Base-by-base conservation (phyloP, 148 eudicot genomes). In the Nepenthes gracilis region DNA sequence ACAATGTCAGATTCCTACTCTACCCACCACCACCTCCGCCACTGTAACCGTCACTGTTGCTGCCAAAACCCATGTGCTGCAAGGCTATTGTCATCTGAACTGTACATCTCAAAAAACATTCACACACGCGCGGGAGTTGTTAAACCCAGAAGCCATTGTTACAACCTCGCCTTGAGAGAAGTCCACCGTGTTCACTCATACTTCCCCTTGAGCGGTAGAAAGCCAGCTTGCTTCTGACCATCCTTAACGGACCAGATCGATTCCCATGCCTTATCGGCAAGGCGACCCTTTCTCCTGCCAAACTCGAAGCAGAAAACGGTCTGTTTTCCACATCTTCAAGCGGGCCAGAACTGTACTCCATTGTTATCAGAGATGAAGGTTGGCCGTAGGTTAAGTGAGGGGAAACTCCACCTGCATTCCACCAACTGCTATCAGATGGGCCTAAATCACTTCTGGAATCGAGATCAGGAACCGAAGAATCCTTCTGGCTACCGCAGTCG, bases 371-470 rank as follows among this genome's bases (percentile, higher is more conserved):
- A 33, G 91, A 71, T n/a, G 93, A 80, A 55, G 84, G 86, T 11
- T 82, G 81, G 12, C 90, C 97, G 43, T 75, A 80, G 33, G 70
- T 77, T 43, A 84, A 70, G 2, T 70, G 78, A 12, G 92, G 97
- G 33, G 95, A 78, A 2, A 52, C 55, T 6, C 67, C 83, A 36
- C 84, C 90, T 33, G 78, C 80, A 67, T 85, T 85, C 97, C 97
- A 92, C 97, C 97, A 88, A 68, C 96, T 86, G 70, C 94, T 82
- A 57, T 88, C 97, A 7, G 95, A 90, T 34, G 83, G 86, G 67
- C 72, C 81, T 0, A 84, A 35, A 68, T 86, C 98, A 54, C 83
- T 85, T 64, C 82, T 92, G 59, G 72, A 85, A 65, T 88, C 98
- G 55, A 90, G 69, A 68, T 79, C 96, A 4, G 65, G 81, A 65